Evolutionary conservation across 2,329 filamentous ascomycete species (phyloP), one percentile per base, ranked within the genome.

Genomic region (Curvularia lunata): DNA sequence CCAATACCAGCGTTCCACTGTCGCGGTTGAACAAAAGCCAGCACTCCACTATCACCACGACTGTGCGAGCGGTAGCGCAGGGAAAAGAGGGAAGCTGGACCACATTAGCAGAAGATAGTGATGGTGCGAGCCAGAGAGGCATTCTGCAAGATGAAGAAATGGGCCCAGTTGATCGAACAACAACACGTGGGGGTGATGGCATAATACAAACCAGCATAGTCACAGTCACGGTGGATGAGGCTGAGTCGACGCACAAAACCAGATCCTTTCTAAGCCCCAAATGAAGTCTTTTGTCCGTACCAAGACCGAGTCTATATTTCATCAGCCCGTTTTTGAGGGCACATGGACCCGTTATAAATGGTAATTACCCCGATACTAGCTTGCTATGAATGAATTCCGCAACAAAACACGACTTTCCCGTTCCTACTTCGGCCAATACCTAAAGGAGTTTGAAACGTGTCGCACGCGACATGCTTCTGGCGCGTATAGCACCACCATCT

Each of bases 181-280:
- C 54, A 16, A 21, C 32, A 7, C 45, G 46, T 16, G 54, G 46
- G n/a, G 50, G 41, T 30, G 37, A 42, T 3, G 41, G 47, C 1
- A 58, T 61, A 12, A 18, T 58, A 34, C 50, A 54, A 51, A 58
- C 50, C 19, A 58, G 45, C 16, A 61, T 54, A 4, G 50, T 61
- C 13, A 58, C 58, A 6, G 55, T 61, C 12, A 54, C 41, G 4
- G 32, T 61, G 37, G 50, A 52, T 21, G 53, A 58, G 30, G 41
- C 41, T 25, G n/a, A 25, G 25, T 47, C 41, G 32, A 42, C 43
- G 6, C 32, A 32, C 19, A 47, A 34, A 41, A 42, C 41, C 3
- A 42, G 48, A 23, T 56, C 32, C 1, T 56, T 56, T 34, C 32
- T 56, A 10, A 41, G 48, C 3, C 47, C 37, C 16, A 28, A 19